Conservation (phyloP, 345 rosid species). For the Brassica juncea region DNA sequence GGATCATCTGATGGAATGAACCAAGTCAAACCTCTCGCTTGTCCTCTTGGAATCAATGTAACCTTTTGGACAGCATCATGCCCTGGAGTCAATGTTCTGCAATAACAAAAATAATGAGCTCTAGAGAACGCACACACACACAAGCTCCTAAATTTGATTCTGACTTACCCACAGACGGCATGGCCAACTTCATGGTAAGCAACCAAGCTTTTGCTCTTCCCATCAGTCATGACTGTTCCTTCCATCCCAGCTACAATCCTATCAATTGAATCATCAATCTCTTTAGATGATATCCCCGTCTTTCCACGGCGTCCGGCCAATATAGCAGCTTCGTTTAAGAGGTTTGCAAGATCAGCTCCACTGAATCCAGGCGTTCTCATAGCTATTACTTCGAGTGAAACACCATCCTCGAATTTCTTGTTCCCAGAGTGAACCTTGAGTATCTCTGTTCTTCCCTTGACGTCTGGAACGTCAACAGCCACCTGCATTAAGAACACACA, state of each 20-base stretch:
- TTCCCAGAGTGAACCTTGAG: constrained; percentile 86
- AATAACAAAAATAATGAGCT: not conserved
- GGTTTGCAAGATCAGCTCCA: constrained; percentile 98
- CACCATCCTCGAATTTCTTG: constrained; percentile 87
- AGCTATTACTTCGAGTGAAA: constrained; percentile 83
- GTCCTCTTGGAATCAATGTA: constrained; percentile 71
- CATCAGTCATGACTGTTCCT: constrained; percentile 98
- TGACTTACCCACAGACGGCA: constrained; percentile 84
- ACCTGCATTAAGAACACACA: constrained; percentile 58
- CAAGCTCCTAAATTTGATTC: too few relatives aligned
- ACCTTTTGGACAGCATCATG: constrained; percentile 79
- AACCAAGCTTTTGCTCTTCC: constrained; percentile 93
- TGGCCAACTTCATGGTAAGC: constrained; percentile 98
- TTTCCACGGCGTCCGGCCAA: constrained; percentile 93
- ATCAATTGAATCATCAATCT: constrained; percentile 93
- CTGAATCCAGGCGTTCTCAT: constrained; percentile 98
- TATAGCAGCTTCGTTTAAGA: constrained; percentile 93
- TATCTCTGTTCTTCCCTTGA: constrained; percentile 89
- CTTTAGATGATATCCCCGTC: constrained; percentile 85
- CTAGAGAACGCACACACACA: not conserved
- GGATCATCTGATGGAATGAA: constrained; percentile 72
- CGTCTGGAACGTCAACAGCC: constrained; percentile 86
- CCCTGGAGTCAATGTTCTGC: constrained; percentile 70
- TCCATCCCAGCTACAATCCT: constrained; percentile 99
- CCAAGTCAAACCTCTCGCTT: constrained; percentile 83